Base-by-base conservation (phyloP, 768 basidiomycete species). In the Tricholoma furcatifolium region DNA sequence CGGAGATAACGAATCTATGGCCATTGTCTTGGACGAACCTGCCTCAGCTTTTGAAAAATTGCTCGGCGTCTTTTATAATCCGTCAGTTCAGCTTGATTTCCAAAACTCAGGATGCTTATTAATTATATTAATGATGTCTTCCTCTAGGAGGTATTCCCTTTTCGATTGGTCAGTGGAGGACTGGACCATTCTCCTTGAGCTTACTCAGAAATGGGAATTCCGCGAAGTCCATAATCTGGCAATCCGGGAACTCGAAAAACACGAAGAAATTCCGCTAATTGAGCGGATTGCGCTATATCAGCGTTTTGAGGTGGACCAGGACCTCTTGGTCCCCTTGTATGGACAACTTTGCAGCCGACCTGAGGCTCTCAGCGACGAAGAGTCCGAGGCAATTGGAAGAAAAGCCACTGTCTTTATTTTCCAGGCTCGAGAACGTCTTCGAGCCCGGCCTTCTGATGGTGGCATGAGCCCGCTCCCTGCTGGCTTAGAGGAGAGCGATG, bases 41-140 rank as follows among this genome's bases (percentile, higher is more conserved):
- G 59, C 67, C 0, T 52, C 64, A 0, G 71, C 79, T 0, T 83
- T 84, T 47, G 73, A 74, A 0, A 64, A 62, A 0, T 73, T 84
- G 0, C 62, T 83, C 0, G 82, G 80, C 75, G 74, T 83, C 0
- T 82, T 82, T 58, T 84, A 84, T 47, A 81, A 83, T 41, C 74
- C 74, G 79, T 82, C 55, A 57, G 75, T 61, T 2, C 8, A 23
- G 15, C 12, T 17, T 27, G 4, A 35, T 34, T 6, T 21, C 14
- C 15, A 11, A 24, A 17, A 23, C 20, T 32, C n/a, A n/a, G n/a
- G n/a, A n/a, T n/a, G n/a, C n/a, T n/a, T n/a, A n/a, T n/a, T n/a
- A n/a, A 3, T 35, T 32, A 23, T 32, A 18, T 18, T 21, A 38
- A 32, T 27, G 23, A 53, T 35, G 24, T 23, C 35, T 21, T 35